Evolutionary conservation across 2,329 filamentous ascomycete genomes (phyloP).

Genomic region (Acrodontium crateriforme): DNA sequence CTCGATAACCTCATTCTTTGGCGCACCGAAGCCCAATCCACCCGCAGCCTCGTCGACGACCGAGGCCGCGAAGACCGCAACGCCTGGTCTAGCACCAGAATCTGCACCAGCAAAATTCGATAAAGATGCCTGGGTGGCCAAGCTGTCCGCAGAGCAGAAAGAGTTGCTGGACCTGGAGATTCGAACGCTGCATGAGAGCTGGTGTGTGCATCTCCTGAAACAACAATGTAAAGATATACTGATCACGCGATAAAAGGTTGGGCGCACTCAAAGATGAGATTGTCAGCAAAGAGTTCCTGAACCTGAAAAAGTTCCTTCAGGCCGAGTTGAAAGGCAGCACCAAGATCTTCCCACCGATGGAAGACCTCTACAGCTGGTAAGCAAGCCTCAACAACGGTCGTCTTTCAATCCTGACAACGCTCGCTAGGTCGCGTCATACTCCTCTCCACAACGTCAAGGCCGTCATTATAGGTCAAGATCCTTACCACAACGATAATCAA

Average conservation of each 20-base stretch:
- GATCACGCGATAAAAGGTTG: too few species aligned
- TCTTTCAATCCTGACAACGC: slow-evolving; percentile 2
- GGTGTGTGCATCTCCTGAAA: too few species aligned
- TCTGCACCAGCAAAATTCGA: slow-evolving; percentile 49
- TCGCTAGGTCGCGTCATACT: slow-evolving; percentile 73
- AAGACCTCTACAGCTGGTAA: slow-evolving; percentile 85
- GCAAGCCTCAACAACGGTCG: neutral
- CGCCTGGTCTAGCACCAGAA: slow-evolving; percentile 19
- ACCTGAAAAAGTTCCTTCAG: slow-evolving; percentile 76
- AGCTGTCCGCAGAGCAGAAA: slow-evolving; percentile 67
- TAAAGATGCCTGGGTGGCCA: slow-evolving; percentile 78
- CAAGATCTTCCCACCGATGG: slow-evolving; percentile 73
- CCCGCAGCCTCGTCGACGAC: slow-evolving; percentile 18
- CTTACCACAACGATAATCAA: slow-evolving; percentile 91
- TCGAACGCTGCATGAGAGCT: slow-evolving; percentile 78
- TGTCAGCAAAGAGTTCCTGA: slow-evolving; percentile 62
- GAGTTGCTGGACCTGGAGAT: slow-evolving; percentile 78
- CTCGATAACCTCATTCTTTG: slow-evolving; percentile 84
- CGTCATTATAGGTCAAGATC: slow-evolving; percentile 90
- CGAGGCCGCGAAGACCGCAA: slow-evolving; percentile 11
- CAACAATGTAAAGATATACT: too few species aligned
- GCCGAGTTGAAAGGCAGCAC: slow-evolving; percentile 58
- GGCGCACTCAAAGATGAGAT: slow-evolving; percentile 79
- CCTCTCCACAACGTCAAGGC: slow-evolving; percentile 79
- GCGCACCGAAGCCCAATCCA: slow-evolving; percentile 44